Percentiles rank a stretch among this genome's conserved stretches.
Evolutionary conservation across 2,329 filamentous ascomycete species (phyloP).

Genomic region (Neodidymelliopsis sp.): DNA sequence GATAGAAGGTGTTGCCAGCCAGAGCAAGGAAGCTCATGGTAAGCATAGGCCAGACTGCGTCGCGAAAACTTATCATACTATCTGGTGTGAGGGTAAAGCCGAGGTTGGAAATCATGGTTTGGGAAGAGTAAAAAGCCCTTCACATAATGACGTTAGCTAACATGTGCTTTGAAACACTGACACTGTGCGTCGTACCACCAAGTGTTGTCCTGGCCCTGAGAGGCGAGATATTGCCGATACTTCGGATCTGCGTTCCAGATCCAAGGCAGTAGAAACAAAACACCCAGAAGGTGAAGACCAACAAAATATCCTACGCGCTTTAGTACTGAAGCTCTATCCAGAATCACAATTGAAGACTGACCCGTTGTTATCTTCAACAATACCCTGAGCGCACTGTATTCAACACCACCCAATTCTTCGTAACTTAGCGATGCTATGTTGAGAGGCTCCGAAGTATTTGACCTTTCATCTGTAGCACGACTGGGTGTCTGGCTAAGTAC

Average conservation of each 20-base stretch:
- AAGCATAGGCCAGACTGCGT: slow-evolving; percentile 53
- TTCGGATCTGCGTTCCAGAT: slow-evolving; percentile 50
- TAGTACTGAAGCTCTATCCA: no score
- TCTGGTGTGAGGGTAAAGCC: slow-evolving; percentile 63
- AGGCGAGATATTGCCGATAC: slow-evolving; percentile 55
- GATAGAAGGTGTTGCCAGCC: slow-evolving; percentile 64
- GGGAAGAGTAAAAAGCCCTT: slow-evolving; percentile 49
- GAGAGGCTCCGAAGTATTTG: slow-evolving; percentile 56
- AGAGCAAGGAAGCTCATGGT: slow-evolving; percentile 59
- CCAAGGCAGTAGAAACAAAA: slow-evolving; percentile 57
- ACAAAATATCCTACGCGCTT: slow-evolving; percentile 58
- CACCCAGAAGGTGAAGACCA: slow-evolving; percentile 58
- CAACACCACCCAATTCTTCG: slow-evolving; percentile 58
- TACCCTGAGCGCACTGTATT: slow-evolving; percentile 58
- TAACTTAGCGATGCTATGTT: slow-evolving; percentile 53
- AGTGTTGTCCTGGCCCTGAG: slow-evolving; percentile 52
- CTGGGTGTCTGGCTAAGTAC: slow-evolving; percentile 42
- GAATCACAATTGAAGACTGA: slow-evolving; percentile 25
- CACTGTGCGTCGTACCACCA: slow-evolving; percentile 57
- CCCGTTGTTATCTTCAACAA: slow-evolving; percentile 57
- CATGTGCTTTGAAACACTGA: not conserved
- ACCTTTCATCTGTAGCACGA: slow-evolving; percentile 11
- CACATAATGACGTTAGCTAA: no score
- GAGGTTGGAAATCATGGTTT: slow-evolving; percentile 61
- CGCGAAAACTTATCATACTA: slow-evolving; percentile 66